Evolutionary conservation across 2,329 filamentous ascomycete genomes (phyloP), one percentile per base, ranked within the genome.

Genomic region (Emmonsiellopsis sp.): DNA sequence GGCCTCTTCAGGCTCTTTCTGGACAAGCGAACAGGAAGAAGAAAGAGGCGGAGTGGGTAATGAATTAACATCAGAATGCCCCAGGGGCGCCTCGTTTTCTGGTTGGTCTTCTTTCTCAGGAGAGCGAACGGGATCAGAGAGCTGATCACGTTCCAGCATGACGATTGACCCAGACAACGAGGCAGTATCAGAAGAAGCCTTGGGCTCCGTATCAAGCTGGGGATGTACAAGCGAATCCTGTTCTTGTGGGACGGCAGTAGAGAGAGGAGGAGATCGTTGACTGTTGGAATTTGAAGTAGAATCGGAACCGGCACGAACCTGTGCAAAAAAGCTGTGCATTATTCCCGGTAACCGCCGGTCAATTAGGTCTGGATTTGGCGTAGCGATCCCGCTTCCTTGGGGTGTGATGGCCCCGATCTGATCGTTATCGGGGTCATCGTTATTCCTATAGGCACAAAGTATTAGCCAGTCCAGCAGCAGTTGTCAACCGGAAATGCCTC

Each of bases 281-380:
- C 66, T 69, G 57, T 67, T 65, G 60, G 69, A 61, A 67, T 59
- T 76, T 73, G 73, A 69, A 79, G 81, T 80, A 84, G 84, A 82
- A 79, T 82, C 83, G 80, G 82, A 83, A 78, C 81, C 83, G 79
- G 82, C 81, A 96, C 93, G 85, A 95, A 98, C 93, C 92, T 98
- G 93, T 78, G 86, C 87, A 81, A 97, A 95, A 80, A 93, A 96
- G 79, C 86, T 94, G 72, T 84, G 82, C 81, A 93, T 86, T 77
- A 97, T 95, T 70, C 90, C 89, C 62, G 93, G 93, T 69, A 95
- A 79, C 74, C 93, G 87, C 76, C 95, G 96, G 77, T 98, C 93
- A 67, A 87, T 85, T 59, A 87, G 85, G 74, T 97, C 92, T 62
- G 93, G 93, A 67, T 91, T 87, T 62, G 93, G 93, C 58, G 93